A percentile compares a stretch with the other conserved stretches of the same genome.
Conservation (phyloP, 139 green algal species). For the Astrephomene gubernaculifera region DNA sequence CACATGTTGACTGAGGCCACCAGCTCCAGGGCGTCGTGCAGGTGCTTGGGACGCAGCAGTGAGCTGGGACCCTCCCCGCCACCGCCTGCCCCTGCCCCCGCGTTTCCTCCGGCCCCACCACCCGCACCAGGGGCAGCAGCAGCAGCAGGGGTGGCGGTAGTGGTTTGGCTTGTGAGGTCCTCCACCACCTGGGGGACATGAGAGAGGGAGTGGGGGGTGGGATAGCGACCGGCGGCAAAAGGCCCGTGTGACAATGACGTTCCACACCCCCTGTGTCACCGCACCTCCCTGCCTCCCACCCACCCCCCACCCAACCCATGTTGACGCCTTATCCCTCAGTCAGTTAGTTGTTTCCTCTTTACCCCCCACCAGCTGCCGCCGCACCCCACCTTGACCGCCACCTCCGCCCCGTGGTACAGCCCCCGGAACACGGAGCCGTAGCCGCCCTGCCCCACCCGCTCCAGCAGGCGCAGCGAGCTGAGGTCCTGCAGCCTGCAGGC, state of each 20-base stretch:
- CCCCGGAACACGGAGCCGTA: constrained; percentile 76
- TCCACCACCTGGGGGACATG: constrained; percentile 17
- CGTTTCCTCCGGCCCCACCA: background rate
- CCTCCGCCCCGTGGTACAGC: constrained; percentile 74
- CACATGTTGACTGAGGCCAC: constrained; percentile 22
- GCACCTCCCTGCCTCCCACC: no score
- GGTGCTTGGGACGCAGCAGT: constrained; percentile 26
- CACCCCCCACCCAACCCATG: no score
- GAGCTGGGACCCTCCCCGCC: no score
- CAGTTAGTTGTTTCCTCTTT: no score
- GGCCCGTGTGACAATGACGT: no score
- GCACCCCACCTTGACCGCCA: constrained; percentile 82
- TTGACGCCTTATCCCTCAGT: no score
- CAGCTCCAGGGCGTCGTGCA: constrained; percentile 42
- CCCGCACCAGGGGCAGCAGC: no score
- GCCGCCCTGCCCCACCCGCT: constrained; percentile 70
- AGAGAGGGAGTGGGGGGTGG: background rate
- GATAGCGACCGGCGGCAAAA: no score
- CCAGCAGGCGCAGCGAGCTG: constrained; percentile 2
- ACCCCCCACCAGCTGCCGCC: no score
- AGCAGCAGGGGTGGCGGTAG: background rate
- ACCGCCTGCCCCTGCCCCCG: background rate
- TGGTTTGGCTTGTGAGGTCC: constrained; percentile 9
- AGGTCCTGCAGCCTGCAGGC: constrained; percentile 20
- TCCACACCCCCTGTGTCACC: no score